Percentiles rank a stretch among this genome's conserved stretches.
phyloP scores from a whole-genome alignment of 257 asterid genomes.

The Mitragyna speciosa region DNA sequence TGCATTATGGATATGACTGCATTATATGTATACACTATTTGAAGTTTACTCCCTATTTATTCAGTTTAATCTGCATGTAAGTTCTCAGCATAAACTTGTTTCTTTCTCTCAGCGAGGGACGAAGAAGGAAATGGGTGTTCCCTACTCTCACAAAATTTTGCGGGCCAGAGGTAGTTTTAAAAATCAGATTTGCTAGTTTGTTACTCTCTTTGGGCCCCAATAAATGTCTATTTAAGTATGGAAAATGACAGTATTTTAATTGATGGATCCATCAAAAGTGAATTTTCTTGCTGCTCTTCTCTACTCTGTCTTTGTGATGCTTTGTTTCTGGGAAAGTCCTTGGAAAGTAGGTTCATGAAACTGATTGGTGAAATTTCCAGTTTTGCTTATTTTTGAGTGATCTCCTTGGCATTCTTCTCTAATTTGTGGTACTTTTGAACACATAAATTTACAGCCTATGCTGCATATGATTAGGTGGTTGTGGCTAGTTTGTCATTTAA shows the following conservation, averaged over 20 bases:
- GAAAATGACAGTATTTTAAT: neutral
- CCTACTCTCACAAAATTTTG: slow-evolving; percentile 60
- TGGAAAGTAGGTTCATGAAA: neutral
- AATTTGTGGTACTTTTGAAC: no score
- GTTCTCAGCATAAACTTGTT: slow-evolving; percentile 14
- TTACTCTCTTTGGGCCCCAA: neutral
- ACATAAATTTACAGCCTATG: neutral
- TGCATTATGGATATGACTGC: neutral
- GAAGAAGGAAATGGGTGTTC: slow-evolving; percentile 91
- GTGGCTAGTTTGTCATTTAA: neutral
- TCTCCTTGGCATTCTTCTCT: neutral
- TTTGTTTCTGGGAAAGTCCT: neutral
- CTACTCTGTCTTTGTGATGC: neutral
- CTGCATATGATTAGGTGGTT: neutral
- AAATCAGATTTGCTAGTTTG: slow-evolving; percentile 10
- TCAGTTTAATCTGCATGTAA: slow-evolving; percentile 11
- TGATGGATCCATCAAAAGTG: neutral
- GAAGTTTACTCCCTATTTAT: neutral
- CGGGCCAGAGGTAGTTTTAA: slow-evolving; percentile 49
- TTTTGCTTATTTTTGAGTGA: neutral
- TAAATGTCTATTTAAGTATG: neutral
- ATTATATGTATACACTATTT: neutral
- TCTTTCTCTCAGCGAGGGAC: slow-evolving; percentile 73
- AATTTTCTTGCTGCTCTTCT: neutral
- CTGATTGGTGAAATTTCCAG: neutral